Conservation (phyloP, 805 yeast species). For the Diddensiella transvaalensis region DNA sequence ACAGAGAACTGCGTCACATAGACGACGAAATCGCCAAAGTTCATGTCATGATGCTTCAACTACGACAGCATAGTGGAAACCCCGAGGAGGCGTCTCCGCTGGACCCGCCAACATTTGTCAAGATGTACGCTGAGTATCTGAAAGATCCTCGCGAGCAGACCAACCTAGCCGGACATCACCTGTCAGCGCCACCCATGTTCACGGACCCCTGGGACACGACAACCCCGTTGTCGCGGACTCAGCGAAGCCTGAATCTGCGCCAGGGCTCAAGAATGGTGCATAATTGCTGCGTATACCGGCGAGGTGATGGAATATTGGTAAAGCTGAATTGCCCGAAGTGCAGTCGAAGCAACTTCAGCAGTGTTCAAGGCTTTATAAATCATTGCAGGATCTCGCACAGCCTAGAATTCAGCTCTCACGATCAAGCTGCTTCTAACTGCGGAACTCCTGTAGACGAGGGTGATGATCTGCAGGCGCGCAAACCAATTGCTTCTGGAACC, state of each 20-base stretch:
- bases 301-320: slow-evolving; percentile 63
- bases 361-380: slow-evolving; percentile 77
- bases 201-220: slow-evolving; percentile 6
- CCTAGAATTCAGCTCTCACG: slow-evolving; percentile 68
- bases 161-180: not conserved
- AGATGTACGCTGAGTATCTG: slow-evolving; percentile 27
- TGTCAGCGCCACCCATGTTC: not conserved
- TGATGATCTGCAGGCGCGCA: slow-evolving; percentile 24
- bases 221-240: slow-evolving; percentile 5
- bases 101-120: slow-evolving; percentile 25
- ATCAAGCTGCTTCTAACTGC: slow-evolving; percentile 66
- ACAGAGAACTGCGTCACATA: slow-evolving; percentile 32
- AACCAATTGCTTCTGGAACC: not conserved
- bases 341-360: slow-evolving; percentile 63
- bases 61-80: slow-evolving; percentile 22
- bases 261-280: slow-evolving; percentile 1
- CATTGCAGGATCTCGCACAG: slow-evolving; percentile 73
- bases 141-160: slow-evolving; percentile 8
- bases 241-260: slow-evolving; percentile 8
- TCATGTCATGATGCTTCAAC: slow-evolving; percentile 33
- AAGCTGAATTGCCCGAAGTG: slow-evolving; percentile 67
- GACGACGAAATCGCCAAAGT: slow-evolving; percentile 36
- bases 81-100: slow-evolving; percentile 7
- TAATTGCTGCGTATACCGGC: slow-evolving; percentile 24
- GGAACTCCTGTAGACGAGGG: slow-evolving; percentile 58